Conservation (phyloP, 2,329 filamentous ascomycete species). For the Colletotrichum chrysophilum region DNA sequence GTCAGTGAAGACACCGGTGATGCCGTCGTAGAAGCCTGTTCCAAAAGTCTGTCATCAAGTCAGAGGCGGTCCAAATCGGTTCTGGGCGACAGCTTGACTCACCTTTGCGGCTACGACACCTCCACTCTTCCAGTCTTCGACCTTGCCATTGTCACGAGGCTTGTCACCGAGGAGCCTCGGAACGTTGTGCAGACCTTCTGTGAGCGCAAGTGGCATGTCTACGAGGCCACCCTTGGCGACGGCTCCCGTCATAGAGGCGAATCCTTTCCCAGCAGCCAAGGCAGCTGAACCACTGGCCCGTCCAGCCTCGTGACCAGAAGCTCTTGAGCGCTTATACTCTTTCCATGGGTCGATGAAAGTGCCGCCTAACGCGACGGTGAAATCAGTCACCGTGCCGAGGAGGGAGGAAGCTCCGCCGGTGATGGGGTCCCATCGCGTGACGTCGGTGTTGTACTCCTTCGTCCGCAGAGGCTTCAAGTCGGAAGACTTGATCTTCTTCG, state of each 20-base stretch:
- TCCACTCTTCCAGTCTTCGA: constrained; percentile 37
- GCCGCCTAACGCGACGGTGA: constrained; percentile 14
- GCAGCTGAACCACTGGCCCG: constrained; percentile 1
- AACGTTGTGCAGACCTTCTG: constrained; percentile 37
- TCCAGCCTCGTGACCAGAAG: not conserved
- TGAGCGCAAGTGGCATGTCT: constrained; percentile 38
- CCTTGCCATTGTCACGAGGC: constrained; percentile 32
- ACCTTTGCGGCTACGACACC: constrained; percentile 32
- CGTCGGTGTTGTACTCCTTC: constrained; percentile 28
- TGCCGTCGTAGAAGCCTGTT: constrained; percentile 34
- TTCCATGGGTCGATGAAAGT: constrained; percentile 21
- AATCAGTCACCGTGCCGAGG: constrained; percentile 9
- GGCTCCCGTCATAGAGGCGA: constrained; percentile 29
- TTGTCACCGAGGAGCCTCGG: constrained; percentile 41
- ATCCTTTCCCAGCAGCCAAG: constrained; percentile 10
- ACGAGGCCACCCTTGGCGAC: constrained; percentile 37
- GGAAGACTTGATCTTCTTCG: not conserved
- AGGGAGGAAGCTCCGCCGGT: constrained; percentile 5
- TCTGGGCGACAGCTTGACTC: not conserved
- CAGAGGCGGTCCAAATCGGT: not conserved
- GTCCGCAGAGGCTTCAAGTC: constrained; percentile 39
- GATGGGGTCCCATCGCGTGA: constrained; percentile 33
- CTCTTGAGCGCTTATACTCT: not conserved
- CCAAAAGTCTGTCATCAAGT: not conserved
- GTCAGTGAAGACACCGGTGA: constrained; percentile 33